These are phyloP conservation scores for Austroboletus festivus DNA, from an alignment of 768 basidiomycete species.

Conservation along the genomic window DNA sequence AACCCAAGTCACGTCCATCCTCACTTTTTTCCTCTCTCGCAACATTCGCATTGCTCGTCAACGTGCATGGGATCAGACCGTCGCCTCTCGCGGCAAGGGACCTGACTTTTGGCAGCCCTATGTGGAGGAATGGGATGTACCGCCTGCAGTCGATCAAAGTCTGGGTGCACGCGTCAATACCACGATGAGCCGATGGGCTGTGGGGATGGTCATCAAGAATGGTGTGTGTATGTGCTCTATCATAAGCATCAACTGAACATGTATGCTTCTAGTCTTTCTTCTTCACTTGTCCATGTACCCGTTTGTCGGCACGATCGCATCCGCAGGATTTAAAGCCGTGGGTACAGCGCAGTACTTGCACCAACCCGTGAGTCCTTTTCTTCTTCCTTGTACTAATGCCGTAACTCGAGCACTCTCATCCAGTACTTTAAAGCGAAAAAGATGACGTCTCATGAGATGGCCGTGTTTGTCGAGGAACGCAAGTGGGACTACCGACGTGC, in stretches of 20 bases:
- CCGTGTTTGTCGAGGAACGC: conserved; percentile 81
- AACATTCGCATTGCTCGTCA: conserved; percentile 80
- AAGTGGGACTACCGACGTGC: conserved; percentile 84
- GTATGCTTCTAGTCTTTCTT: conserved; percentile 44
- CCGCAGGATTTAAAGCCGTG: conserved; percentile 65
- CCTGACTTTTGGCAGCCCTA: conserved; percentile 82
- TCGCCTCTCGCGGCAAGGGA: conserved; percentile 78
- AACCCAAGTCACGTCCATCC: conserved; percentile 68
- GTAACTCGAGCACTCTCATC: not conserved
- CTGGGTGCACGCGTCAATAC: conserved; percentile 19
- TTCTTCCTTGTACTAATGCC: not conserved
- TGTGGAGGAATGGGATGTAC: conserved; percentile 75
- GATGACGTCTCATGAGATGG: conserved; percentile 68
- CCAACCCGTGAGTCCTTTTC: conserved; percentile 46
- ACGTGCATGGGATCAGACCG: conserved; percentile 78
- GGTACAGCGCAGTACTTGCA: conserved; percentile 70
- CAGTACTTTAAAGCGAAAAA: conserved; percentile 85
- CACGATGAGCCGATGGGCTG: conserved; percentile 15
- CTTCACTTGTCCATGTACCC: conserved; percentile 67
- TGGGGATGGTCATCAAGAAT: conserved; percentile 18
- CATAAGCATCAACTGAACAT: no score
- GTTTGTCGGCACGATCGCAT: conserved; percentile 56
- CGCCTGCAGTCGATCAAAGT: conserved; percentile 40
- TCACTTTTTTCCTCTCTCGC: conserved; percentile 78
- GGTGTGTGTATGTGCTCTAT: conserved; percentile 11